These are phyloP conservation scores for Citrus unshiu DNA, from an alignment of 345 rosid genomes.

Conservation along the genomic window DNA sequence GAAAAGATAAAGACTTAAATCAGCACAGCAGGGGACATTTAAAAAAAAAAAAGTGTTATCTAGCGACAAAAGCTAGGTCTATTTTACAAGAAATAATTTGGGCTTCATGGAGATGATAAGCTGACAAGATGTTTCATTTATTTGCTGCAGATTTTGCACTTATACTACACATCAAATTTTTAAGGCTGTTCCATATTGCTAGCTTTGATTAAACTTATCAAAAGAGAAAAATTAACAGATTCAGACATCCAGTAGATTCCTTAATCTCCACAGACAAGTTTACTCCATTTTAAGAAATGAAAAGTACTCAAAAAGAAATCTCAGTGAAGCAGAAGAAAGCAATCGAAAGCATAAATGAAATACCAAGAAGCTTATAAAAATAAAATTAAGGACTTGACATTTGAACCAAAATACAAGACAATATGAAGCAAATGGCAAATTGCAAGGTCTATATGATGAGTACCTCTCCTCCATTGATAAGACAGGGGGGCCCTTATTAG, in stretches of 20 bases:
- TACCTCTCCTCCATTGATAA: slow-evolving; percentile 87
- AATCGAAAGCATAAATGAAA: neutral
- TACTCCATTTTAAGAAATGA: neutral
- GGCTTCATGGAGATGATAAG: too few relatives aligned
- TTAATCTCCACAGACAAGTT: neutral
- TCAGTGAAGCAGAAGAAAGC: neutral
- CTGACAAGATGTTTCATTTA: too few relatives aligned
- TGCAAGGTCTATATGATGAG: neutral
- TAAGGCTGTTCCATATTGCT: neutral
- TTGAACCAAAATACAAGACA: neutral
- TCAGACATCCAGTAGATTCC: neutral
- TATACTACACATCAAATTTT: too few relatives aligned
- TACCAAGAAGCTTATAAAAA: neutral
- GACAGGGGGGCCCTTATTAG: slow-evolving; percentile 94
- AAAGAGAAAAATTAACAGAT: neutral
- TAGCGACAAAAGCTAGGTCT: too few relatives aligned
- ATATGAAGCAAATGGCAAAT: neutral
- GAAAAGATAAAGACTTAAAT: too few relatives aligned
- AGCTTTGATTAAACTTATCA: neutral
- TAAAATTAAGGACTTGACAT: neutral
- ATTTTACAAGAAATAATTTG: too few relatives aligned
- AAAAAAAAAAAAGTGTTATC: too few relatives aligned
- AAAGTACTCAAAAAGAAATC: neutral
- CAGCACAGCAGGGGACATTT: too few relatives aligned
- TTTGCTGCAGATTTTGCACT: too few relatives aligned